Evolutionary conservation across 1,284 basidiomycete genomes (phyloP), one percentile per base, ranked within the genome.

Genomic region (Peniophora sp.): DNA sequence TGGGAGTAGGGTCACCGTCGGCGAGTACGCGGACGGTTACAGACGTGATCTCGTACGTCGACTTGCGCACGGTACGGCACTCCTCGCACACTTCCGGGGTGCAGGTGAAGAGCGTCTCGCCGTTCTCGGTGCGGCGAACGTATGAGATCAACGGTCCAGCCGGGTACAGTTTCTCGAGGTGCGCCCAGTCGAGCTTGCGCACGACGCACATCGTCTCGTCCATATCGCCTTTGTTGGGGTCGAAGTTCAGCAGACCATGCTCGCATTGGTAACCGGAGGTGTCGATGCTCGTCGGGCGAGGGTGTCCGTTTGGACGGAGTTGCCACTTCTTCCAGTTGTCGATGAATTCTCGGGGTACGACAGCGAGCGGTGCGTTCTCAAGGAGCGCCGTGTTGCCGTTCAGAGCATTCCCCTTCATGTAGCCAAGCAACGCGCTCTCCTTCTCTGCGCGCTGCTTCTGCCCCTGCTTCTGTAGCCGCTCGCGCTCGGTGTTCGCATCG

Each of bases 271-370:
- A 81, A 9, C 62, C 57, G 6, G 70, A 66, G 55, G 83, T 89
- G 60, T 89, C 80, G 46, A 90, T 63, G 6, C 49, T 52, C n/a
- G 73, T 71, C 1, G 89, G 88, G 39, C 85, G 78, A 25, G 67
- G 55, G 50, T 69, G 58, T 50, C 79, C 76, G 11, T 71, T 68
- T 16, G 88, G 86, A 50, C 74, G 77, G 51, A 67, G 65, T 6
- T 85, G 61, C 88, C 88, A 90, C 55, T 76, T 72, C 55, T 74
- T 74, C 87, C 87, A 90, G 38, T 67, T 62, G 38, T 74, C 78
- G 47, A 85, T 66, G 58, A 90, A 90, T 3, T 69, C 66, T 16
- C 74, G 67, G 16, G 84, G 75, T 41, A 89, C 64, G 35, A 87
- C 67, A 6, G 81, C 82, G 56, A 73, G 83, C 9, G 74, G 67